Evolutionary conservation across 345 rosid genomes (phyloP).

Genomic region (Erysimum cheiranthoides): DNA sequence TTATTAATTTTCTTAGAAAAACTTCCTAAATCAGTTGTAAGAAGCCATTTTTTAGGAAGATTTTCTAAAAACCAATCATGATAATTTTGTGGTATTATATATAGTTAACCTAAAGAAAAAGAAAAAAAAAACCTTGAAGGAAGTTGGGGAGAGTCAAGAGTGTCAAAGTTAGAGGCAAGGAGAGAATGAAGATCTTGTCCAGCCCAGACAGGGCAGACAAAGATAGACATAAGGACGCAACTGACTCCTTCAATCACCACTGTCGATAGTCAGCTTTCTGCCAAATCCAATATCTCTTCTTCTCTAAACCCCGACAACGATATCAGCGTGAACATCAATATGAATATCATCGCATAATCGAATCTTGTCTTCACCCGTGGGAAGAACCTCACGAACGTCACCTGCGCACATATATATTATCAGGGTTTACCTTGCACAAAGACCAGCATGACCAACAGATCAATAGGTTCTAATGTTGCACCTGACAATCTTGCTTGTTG

Average conservation of each 20-base stretch:
- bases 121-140: constrained; percentile 60
- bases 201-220: constrained; percentile 84
- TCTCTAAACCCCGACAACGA: constrained; percentile 70
- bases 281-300: constrained; percentile 56
- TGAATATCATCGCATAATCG: constrained; percentile 83
- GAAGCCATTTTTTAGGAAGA: neutral
- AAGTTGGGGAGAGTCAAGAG: constrained; percentile 63
- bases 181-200: constrained; percentile 85
- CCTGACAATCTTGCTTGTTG: constrained; percentile 65
- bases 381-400: constrained; percentile 61
- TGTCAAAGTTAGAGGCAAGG: constrained; percentile 55
- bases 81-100: neutral
- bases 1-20: neutral
- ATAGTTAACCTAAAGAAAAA: neutral
- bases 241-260: constrained; percentile 68
- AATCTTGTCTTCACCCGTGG: constrained; percentile 63
- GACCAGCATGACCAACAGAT: constrained; percentile 59
- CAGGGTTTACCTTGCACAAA: constrained; percentile 48
- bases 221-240: constrained; percentile 63
- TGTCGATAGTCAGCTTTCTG: constrained; percentile 68
- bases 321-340: constrained; percentile 80
- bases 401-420: constrained; percentile 54
- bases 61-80: neutral
- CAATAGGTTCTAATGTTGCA: constrained; percentile 59
- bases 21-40: neutral